Evolutionary conservation across 306 rosid genomes (phyloP), one percentile per base, ranked within the genome.

Genomic region (Clitoria ternatea): DNA sequence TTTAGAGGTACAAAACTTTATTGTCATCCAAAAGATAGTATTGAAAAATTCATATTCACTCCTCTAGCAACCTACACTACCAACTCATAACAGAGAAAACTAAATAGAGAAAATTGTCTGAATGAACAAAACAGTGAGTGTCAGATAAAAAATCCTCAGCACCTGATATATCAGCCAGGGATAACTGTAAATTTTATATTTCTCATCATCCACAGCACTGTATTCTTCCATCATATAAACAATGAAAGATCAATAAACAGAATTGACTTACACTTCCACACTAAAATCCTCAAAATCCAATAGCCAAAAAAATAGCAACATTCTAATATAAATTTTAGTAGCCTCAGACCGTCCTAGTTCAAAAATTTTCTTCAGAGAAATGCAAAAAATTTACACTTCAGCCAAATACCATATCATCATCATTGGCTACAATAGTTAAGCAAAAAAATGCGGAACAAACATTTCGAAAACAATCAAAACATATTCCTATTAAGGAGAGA

Each of bases 311-410:
- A 13, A 7, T 11, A 24, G 0, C 6, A 12, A 10, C 1, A 15
- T 29, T 60, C 1, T 23, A 15, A 39, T n/a, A 66, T 37, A 4
- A 50, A 1, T n/a, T 15, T 27, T 3, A 12, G 55, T 7, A 78
- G 96, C 96, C 96, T 87, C 97, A 82, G 97, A 89, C 96, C 97
- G 96, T 89, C 96, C 96, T 92, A 92, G 97, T 87, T 75, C 83
- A 69, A 69, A 69, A 75, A 13, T 12, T 27, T 62, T 85, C 94
- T 32, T 79, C 97, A 89, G 4, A 9, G 1, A 24, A 66, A 54
- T 72, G 82, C 89, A 88, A 81, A 14, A 14, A 42, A 2, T 6
- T 59, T 68, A 86, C 84, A 77, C 50, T 79, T 87, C 91, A 23
- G 86, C 2, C 7, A 48, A 53, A 20, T 4, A 1, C 15, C 30